A percentile compares a stretch with the other conserved stretches of the same genome.
These are phyloP conservation scores for Nannochloropsis gaditana DNA, from an alignment of 108 stramenopile species.

Conservation along the genomic window DNA sequence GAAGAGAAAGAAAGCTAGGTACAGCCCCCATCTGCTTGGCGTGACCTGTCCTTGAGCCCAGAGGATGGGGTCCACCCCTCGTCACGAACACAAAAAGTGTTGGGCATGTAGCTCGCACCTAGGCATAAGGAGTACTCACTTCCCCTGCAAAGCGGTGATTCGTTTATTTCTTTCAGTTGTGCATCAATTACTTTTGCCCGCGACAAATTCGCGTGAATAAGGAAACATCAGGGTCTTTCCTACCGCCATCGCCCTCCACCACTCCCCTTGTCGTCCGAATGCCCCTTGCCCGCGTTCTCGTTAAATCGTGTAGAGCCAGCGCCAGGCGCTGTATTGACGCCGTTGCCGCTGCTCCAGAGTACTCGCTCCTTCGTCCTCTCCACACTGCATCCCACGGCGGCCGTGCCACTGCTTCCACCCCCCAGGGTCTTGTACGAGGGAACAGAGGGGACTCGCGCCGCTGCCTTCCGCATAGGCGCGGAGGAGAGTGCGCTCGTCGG, in stretches of 20 bases:
- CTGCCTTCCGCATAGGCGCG: background rate
- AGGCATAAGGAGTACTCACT: too few species aligned
- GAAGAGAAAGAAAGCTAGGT: too few species aligned
- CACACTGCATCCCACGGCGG: background rate
- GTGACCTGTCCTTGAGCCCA: too few species aligned
- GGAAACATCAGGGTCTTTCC: background rate
- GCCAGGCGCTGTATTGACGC: background rate
- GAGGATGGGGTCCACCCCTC: too few species aligned
- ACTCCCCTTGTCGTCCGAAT: background rate
- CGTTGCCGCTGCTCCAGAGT: background rate
- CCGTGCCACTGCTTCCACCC: background rate
- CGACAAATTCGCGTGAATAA: too few species aligned
- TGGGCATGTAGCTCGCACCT: too few species aligned
- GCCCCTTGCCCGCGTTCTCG: background rate
- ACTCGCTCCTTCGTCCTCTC: background rate
- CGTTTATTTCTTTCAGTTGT: too few species aligned
- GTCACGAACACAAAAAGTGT: too few species aligned
- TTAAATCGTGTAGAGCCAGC: background rate
- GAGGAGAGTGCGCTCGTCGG: background rate
- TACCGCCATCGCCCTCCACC: background rate
- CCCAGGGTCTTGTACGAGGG: background rate
- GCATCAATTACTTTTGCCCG: too few species aligned
- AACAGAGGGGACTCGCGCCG: background rate
- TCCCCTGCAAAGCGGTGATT: too few species aligned
- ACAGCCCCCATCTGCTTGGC: too few species aligned